Evolutionary conservation across 345 rosid genomes (phyloP), one percentile per base, ranked within the genome.

Genomic region (Rhodamnia rubescens): DNA sequence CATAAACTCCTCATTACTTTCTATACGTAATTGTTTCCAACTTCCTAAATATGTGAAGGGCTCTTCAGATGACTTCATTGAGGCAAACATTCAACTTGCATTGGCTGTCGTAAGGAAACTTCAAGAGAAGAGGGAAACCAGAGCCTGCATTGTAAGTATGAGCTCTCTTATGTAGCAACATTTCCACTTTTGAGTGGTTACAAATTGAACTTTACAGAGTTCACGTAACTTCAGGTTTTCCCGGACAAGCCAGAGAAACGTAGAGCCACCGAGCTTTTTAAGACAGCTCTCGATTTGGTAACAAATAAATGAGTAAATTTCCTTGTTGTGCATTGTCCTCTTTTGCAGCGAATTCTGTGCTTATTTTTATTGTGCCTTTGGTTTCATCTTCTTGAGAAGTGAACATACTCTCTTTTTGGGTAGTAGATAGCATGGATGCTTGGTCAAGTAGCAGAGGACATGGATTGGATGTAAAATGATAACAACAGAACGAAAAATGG

Each of bases 51-150:
- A 50, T 92, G 90, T 92, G 90, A 91, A 95, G 98, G 99, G 98
- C 87, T 95, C 98, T 88, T 97, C 99, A 90, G 98, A 95, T 88
- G 99, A 97, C 32, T 97, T 93, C 90, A 97, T 91, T 85, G 98
- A 95, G 85, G 98, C 99, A 91, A 97, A 95, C 87, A 92, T 97
- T 89, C 99, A 97, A 89, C 89, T 97, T 69, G 95, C 93, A 29
- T 91, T 97, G 92, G 89, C 96, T 78, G 92, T 97, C 69, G 86
- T 95, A 74, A 92, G 92, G 90, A 95, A 95, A 89, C 96, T 97
- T 86, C 93, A 91, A 91, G 93, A 91, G 87, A 95, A 87, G 89
- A 91, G 82, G 81, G 94, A 94, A 84, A 94, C 94, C 83, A 90
- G 93, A 89, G 98, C 95, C 89, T 91, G 98, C 93, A 90, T 97